phyloP scores from a whole-genome alignment of 768 basidiomycete genomes.

The Crassisporium funariophilum region DNA sequence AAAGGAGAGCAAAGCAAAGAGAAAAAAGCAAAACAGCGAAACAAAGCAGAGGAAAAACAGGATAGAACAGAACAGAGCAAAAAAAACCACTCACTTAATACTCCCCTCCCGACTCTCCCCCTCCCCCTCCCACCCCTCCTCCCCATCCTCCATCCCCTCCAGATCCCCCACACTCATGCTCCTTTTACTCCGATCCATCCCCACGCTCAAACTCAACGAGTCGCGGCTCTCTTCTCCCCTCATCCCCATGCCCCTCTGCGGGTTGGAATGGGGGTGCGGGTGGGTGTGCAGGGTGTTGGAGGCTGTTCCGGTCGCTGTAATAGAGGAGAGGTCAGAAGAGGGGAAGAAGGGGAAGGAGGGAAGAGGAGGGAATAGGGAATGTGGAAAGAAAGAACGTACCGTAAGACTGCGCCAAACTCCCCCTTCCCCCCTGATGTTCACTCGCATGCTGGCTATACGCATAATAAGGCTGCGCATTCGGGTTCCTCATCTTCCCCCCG shows the following conservation, averaged over 20 bases:
- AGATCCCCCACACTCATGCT: too few relatives aligned
- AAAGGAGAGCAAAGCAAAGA: background rate
- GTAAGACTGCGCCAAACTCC: background rate
- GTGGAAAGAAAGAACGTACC: constrained; percentile 4
- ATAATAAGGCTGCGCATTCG: constrained; percentile 26
- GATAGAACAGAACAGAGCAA: constrained; percentile 3
- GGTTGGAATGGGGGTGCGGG: too few relatives aligned
- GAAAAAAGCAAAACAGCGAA: constrained; percentile 9
- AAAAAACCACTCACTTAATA: constrained; percentile 20
- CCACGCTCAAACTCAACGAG: too few relatives aligned
- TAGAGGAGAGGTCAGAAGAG: too few relatives aligned
- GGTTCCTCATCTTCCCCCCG: constrained; percentile 12
- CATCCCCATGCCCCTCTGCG: constrained; percentile 8
- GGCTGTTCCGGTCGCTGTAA: background rate
- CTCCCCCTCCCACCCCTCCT: constrained; percentile 13
- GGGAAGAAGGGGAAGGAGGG: too few relatives aligned
- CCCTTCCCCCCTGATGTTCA: constrained; percentile 15
- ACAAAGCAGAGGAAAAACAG: constrained; percentile 8
- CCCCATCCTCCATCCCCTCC: constrained; percentile 3
- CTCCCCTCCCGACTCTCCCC: constrained; percentile 31
- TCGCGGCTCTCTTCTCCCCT: too few relatives aligned
- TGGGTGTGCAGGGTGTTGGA: too few relatives aligned
- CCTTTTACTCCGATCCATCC: too few relatives aligned
- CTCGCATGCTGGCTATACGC: constrained; percentile 18
- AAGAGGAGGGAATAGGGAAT: background rate